Conservation (phyloP, 768 basidiomycete species). For the Asterophora lycoperdoides region DNA sequence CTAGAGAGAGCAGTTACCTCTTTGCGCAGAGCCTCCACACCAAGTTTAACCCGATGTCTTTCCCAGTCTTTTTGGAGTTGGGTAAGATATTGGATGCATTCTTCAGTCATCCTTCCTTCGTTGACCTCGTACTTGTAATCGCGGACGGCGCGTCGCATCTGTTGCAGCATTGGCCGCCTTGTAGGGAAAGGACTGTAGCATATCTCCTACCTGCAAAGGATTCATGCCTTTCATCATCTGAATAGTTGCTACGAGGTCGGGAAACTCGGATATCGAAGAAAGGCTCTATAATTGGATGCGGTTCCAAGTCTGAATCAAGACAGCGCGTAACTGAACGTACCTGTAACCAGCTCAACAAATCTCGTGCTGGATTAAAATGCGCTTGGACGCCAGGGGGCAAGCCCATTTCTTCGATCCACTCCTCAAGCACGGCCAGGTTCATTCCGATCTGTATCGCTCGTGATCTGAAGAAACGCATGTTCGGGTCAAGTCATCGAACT, state of each 20-base stretch:
- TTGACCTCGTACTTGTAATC: constrained; percentile 94
- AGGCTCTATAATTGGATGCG: constrained; percentile 48
- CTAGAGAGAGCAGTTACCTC: constrained; percentile 47
- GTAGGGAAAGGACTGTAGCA: neutral
- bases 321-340: constrained; percentile 31
- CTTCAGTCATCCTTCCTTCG: constrained; percentile 90
- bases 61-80: constrained; percentile 99
- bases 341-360: constrained; percentile 84
- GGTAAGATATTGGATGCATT: constrained; percentile 89
- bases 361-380: constrained; percentile 81
- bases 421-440: constrained; percentile 82
- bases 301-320: neutral
- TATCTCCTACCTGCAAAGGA: constrained; percentile 69
- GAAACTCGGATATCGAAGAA: constrained; percentile 85
- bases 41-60: constrained; percentile 78
- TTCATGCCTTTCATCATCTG: constrained; percentile 85
- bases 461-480: constrained; percentile 41
- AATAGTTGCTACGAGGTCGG: constrained; percentile 84
- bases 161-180: constrained; percentile 6
- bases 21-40: constrained; percentile 79
- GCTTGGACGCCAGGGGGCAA: constrained; percentile 73
- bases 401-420: constrained; percentile 83
- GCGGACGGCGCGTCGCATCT: constrained; percentile 92
- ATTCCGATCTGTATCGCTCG: constrained; percentile 86
- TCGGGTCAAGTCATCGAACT: too few species aligned